These are phyloP conservation scores for Colletotrichum falcatum DNA, from an alignment of 2,329 filamentous ascomycete species.

Conservation along the genomic window DNA sequence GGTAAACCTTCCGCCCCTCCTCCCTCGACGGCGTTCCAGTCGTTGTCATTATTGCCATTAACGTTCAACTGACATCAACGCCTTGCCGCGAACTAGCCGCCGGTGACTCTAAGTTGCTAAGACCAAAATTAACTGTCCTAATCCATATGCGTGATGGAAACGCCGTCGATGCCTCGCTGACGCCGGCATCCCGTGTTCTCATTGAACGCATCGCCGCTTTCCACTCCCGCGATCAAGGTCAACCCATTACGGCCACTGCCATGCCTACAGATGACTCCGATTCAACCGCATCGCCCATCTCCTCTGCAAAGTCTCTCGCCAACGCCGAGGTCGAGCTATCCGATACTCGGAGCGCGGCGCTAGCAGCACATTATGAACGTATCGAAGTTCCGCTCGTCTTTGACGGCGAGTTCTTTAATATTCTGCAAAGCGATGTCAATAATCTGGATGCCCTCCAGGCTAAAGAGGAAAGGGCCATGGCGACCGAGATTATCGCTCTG, in stretches of 20 bases:
- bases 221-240: slow-evolving; percentile 20
- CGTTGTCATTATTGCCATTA: background rate
- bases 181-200: slow-evolving; percentile 72
- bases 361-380: slow-evolving; percentile 43
- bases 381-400: slow-evolving; percentile 84
- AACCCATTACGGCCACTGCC: background rate
- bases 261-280: background rate
- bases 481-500: slow-evolving; percentile 71
- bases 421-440: slow-evolving; percentile 77
- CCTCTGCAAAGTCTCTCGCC: slow-evolving; percentile 3
- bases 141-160: slow-evolving; percentile 75
- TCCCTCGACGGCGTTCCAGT: background rate
- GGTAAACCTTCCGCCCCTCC: slow-evolving; percentile 49
- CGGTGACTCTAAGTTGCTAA: slow-evolving; percentile 61
- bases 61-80: slow-evolving; percentile 3
- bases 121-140: slow-evolving; percentile 77
- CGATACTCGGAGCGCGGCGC: slow-evolving; percentile 38
- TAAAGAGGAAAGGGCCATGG: slow-evolving; percentile 73
- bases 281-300: background rate
- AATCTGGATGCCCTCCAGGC: slow-evolving; percentile 76
- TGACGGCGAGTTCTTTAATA: slow-evolving; percentile 83
- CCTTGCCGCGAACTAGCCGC: slow-evolving; percentile 46
- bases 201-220: slow-evolving; percentile 68
- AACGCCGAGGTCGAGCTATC: slow-evolving; percentile 18
- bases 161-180: slow-evolving; percentile 75